These are phyloP conservation scores for Crithidia acanthocephali DNA, from an alignment of 208 protist genomes.

Conservation along the genomic window DNA sequence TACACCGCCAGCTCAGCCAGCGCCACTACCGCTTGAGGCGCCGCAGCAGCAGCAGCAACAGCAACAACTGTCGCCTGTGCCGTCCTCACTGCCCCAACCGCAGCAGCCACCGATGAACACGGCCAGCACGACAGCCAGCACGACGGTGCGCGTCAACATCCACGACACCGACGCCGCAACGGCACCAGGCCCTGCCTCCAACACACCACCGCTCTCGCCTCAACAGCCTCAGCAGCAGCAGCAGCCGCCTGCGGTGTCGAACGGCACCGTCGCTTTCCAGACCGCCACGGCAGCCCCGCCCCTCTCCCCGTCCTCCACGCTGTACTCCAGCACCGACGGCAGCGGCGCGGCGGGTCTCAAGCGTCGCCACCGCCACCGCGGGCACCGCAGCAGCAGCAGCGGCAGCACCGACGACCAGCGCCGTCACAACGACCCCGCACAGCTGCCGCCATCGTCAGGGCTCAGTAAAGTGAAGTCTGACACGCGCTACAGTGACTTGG, in stretches of 20 bases:
- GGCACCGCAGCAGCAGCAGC: slow-evolving; percentile 10
- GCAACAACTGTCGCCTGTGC: neutral
- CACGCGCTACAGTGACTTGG: slow-evolving; percentile 24
- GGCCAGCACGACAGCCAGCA: slow-evolving; percentile 9
- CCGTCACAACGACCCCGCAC: neutral
- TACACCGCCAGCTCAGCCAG: slow-evolving; percentile 9
- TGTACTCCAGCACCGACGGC: slow-evolving; percentile 5
- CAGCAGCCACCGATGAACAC: slow-evolving; percentile 3
- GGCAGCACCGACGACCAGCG: neutral
- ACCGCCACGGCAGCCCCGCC: neutral
- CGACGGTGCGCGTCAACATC: slow-evolving; percentile 49
- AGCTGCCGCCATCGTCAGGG: neutral
- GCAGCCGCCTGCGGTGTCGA: neutral
- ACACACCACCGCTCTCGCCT: too few species aligned
- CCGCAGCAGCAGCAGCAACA: slow-evolving; percentile 4
- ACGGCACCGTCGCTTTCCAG: neutral
- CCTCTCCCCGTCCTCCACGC: slow-evolving; percentile 1
- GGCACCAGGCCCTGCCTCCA: too few species aligned
- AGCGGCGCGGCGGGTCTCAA: neutral
- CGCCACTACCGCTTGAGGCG: slow-evolving; percentile 9
- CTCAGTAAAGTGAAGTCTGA: neutral
- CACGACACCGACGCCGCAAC: slow-evolving; percentile 26
- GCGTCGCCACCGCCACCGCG: slow-evolving; percentile 20
- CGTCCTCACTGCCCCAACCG: slow-evolving; percentile 2
- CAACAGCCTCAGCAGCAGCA: neutral